phyloP scores from a whole-genome alignment of 768 basidiomycete species.

The Amanita fuliginea region DNA sequence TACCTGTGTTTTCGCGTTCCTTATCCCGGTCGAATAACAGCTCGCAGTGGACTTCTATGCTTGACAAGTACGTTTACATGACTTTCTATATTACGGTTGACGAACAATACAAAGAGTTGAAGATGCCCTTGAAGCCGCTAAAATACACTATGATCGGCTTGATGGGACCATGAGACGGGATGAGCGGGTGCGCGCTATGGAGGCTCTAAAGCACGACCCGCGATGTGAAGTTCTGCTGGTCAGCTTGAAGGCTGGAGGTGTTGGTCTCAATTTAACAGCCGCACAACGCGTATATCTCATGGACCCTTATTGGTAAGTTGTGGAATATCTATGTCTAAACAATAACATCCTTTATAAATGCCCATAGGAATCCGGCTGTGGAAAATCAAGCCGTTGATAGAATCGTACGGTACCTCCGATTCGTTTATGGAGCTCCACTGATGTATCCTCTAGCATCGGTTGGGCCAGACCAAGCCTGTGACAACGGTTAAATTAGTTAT shows the following conservation, averaged over 20 bases:
- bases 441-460: constrained; percentile 60
- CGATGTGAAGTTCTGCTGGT: constrained; percentile 89
- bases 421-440: neutral
- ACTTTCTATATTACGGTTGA: constrained; percentile 1
- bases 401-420: constrained; percentile 48
- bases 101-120: constrained; percentile 48
- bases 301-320: constrained; percentile 85
- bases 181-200: constrained; percentile 86
- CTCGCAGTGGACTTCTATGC: constrained; percentile 92
- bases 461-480: constrained; percentile 90
- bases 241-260: constrained; percentile 93
- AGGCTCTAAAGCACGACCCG: constrained; percentile 83
- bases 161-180: constrained; percentile 99
- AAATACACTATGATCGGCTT: constrained; percentile 83
- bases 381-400: constrained; percentile 98
- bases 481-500: constrained; percentile 91
- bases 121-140: constrained; percentile 73
- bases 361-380: constrained; percentile 82
- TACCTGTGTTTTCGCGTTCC: constrained; percentile 8
- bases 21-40: constrained; percentile 25
- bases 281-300: constrained; percentile 92
- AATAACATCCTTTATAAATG: neutral
- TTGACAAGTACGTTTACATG: constrained; percentile 59
- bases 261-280: constrained; percentile 91
- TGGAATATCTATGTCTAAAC: too few species aligned